phyloP scores from a whole-genome alignment of 2,329 filamentous ascomycete genomes.

The Ophiocordyceps robertsii region DNA sequence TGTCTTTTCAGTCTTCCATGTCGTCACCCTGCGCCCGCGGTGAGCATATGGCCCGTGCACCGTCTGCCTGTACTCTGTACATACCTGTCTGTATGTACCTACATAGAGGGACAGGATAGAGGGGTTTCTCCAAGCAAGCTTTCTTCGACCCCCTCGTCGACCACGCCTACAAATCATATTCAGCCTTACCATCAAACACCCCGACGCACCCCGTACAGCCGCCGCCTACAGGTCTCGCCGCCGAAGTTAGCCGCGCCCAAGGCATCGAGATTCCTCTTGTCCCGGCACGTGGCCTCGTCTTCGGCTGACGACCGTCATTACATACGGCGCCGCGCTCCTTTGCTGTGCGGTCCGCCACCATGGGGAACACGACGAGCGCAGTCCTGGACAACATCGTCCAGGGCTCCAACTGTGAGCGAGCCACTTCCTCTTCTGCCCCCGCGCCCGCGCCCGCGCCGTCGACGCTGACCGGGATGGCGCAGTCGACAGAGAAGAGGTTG shows the following conservation, averaged over 20 bases:
- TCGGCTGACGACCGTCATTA: background rate
- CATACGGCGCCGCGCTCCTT: background rate
- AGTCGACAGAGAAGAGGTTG: conserved; percentile 97
- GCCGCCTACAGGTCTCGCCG: background rate
- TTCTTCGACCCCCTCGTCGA: background rate
- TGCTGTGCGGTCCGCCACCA: conserved; percentile 16
- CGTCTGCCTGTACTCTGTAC: too few relatives aligned
- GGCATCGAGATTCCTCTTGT: background rate
- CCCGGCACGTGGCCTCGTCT: background rate
- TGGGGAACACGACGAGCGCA: conserved; percentile 57
- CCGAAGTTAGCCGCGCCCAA: background rate
- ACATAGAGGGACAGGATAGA: too few relatives aligned
- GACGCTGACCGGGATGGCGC: background rate
- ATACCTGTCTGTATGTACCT: too few relatives aligned
- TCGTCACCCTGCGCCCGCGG: background rate
- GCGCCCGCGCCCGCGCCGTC: background rate
- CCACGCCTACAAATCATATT: background rate
- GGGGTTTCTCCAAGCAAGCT: background rate
- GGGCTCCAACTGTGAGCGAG: conserved; percentile 72
- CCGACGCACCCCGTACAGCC: background rate
- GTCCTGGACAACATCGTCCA: conserved; percentile 94
- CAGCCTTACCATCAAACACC: background rate
- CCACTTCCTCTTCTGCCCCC: background rate
- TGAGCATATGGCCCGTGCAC: conserved; percentile 6
- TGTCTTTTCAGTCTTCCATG: background rate